Conservation (phyloP, 768 basidiomycete species). For the Boletus barrowsii region DNA sequence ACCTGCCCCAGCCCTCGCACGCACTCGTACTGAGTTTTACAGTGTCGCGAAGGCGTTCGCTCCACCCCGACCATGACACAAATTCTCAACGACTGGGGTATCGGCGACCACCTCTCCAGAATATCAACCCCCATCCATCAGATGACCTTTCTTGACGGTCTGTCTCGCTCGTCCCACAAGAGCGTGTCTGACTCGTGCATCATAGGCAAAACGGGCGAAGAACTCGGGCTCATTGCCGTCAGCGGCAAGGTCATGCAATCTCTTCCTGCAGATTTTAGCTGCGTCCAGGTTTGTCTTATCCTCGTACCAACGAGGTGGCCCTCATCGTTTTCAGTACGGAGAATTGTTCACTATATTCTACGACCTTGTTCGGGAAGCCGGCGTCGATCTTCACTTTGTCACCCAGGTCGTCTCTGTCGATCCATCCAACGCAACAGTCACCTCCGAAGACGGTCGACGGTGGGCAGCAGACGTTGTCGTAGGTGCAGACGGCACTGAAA, state of each 20-base stretch:
- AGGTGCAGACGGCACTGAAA: constrained; percentile 59
- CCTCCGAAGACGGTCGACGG: constrained; percentile 40
- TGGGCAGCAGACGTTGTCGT: constrained; percentile 51
- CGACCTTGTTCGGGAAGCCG: constrained; percentile 43
- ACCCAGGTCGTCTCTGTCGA: constrained; percentile 35
- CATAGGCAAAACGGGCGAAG: constrained; percentile 40
- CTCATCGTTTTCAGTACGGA: constrained; percentile 40
- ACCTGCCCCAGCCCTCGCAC: too few relatives aligned
- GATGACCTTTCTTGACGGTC: constrained; percentile 20
- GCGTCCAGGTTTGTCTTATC: constrained; percentile 41
- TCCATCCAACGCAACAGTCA: constrained; percentile 27
- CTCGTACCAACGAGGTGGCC: background rate
- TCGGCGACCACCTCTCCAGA: constrained; percentile 40
- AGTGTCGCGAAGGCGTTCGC: constrained; percentile 39
- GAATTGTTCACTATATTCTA: constrained; percentile 48
- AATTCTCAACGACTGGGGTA: constrained; percentile 52
- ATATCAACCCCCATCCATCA: constrained; percentile 20
- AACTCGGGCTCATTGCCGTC: constrained; percentile 43
- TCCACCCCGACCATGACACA: constrained; percentile 59
- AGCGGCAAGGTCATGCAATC: constrained; percentile 43
- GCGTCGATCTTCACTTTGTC: constrained; percentile 46
- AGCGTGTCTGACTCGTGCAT: background rate
- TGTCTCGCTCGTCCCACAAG: background rate
- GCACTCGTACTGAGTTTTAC: background rate
- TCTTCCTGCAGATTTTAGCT: constrained; percentile 44